A percentile compares a stretch with the other conserved stretches of the same genome.
These are phyloP conservation scores for Fusarium temperatum DNA, from an alignment of 2,329 filamentous ascomycete species.

Conservation along the genomic window DNA sequence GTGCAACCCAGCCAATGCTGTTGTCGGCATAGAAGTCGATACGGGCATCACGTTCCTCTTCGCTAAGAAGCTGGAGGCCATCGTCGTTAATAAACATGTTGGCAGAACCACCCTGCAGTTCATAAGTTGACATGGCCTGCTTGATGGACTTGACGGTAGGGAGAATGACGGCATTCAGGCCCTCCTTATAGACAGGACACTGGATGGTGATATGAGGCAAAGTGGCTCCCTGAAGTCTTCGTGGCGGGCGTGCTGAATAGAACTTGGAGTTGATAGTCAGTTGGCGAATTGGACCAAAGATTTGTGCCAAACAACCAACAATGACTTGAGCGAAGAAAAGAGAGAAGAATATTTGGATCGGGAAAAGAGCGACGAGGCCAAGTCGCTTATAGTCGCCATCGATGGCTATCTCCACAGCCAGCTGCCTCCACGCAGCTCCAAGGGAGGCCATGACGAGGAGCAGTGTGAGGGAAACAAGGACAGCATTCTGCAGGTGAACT, in stretches of 20 bases:
- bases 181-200: constrained; percentile 89
- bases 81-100: constrained; percentile 83
- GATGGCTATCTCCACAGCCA: constrained; percentile 74
- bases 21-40: constrained; percentile 76
- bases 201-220: constrained; percentile 84
- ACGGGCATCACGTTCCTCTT: constrained; percentile 68
- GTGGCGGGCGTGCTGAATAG: constrained; percentile 78
- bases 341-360: constrained; percentile 82
- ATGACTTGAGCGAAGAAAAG: constrained; percentile 85
- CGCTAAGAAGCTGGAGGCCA: constrained; percentile 72
- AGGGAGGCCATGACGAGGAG: constrained; percentile 71
- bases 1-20: constrained; percentile 75
- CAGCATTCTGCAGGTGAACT: constrained; percentile 74
- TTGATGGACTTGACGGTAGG: constrained; percentile 83
- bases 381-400: constrained; percentile 71
- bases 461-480: constrained; percentile 73
- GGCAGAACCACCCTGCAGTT: constrained; percentile 79
- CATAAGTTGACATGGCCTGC: constrained; percentile 79
- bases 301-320: constrained; percentile 77
- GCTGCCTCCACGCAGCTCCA: constrained; percentile 74
- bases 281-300: constrained; percentile 78
- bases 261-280: constrained; percentile 81
- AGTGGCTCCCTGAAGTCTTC: constrained; percentile 62
- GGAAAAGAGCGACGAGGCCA: constrained; percentile 71
- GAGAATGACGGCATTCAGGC: constrained; percentile 76